Base-by-base conservation (phyloP, 306 rosid genomes). In the Glycine soja region DNA sequence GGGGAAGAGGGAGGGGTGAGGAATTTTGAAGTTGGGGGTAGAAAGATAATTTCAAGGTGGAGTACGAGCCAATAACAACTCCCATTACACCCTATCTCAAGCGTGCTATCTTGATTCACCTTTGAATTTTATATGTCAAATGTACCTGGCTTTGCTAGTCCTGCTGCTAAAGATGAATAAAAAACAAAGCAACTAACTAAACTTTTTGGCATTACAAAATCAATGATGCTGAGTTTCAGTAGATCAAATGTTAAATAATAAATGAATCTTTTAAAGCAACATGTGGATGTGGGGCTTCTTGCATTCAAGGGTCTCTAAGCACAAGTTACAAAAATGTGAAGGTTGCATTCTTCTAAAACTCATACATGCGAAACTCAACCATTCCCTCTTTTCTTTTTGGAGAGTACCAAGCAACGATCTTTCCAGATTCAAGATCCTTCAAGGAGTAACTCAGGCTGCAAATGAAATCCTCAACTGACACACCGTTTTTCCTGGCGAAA, bases 361-460 rank as follows among this genome's bases (percentile, higher is more conserved):
- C 97, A 19, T 51, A 91, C 9, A 95, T 19, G 10, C 95, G 92
- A 58, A 95, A 86, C 87, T 95, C 97, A 58, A 95, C 77, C 99
- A 95, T 95, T 71, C 97, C 99, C 63, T 95, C 97, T 83, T 91
- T 92, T 72, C 95, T 76, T 82, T 90, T 89, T 0, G 97, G 97
- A 65, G 99, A 92, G 81, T 88, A 95, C 99, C 99, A 95, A 67
- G 93, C 95, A 73, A 95, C 93, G 0, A 92, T 81, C 88, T 91
- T 95, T 71, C 94, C 99, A 0, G 99, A 92, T 16, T 77, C 14
- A 19, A 93, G 48, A 77, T 83, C 85, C 85, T 81, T 82, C 32
- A 91, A 78, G 34, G 97, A 91, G 90, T 92, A 95, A 78, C 66
- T 91, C 85, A 95, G 80, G 90, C 97, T 95, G 92, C 77, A 89